Conservation (phyloP, 2,329 filamentous ascomycete species). For the Coniochaeta prunicola region DNA sequence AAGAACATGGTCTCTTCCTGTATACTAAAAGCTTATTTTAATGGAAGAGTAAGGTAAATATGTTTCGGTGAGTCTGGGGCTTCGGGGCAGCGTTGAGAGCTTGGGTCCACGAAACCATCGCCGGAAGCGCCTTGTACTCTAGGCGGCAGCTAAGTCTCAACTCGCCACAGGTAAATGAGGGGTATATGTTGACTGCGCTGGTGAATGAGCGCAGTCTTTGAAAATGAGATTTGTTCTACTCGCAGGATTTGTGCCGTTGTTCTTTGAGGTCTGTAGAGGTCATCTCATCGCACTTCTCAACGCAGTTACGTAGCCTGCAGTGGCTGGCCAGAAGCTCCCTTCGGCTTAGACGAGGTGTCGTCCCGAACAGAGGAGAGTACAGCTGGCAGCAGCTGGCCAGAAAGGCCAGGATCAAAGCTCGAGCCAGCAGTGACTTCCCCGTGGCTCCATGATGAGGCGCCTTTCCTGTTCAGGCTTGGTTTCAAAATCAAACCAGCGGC, state of each 20-base stretch:
- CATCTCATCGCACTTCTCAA: neutral
- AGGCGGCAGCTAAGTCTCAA: neutral
- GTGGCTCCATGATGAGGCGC: conserved; percentile 4
- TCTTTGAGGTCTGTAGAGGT: neutral
- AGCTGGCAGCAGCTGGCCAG: neutral
- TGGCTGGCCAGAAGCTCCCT: neutral
- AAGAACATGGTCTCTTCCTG: neutral
- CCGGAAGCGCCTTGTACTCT: neutral
- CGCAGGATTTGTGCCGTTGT: too few relatives aligned
- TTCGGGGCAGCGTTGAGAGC: neutral
- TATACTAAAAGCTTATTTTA: neutral
- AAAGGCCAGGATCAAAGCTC: conserved; percentile 1
- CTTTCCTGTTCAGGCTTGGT: conserved; percentile 8
- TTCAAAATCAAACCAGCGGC: conserved; percentile 7
- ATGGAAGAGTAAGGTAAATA: neutral
- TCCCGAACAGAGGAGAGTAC: neutral
- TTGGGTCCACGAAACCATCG: neutral
- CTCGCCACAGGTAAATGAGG: neutral
- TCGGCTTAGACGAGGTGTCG: neutral
- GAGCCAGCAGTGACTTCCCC: conserved; percentile 1
- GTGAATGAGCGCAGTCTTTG: neutral
- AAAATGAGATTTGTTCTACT: neutral
- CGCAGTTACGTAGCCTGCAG: neutral
- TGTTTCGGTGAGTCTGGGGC: neutral
- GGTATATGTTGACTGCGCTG: neutral